These are phyloP conservation scores for Globisporangium perplexum DNA, from an alignment of 352 stramenopile species.

Conservation along the genomic window DNA sequence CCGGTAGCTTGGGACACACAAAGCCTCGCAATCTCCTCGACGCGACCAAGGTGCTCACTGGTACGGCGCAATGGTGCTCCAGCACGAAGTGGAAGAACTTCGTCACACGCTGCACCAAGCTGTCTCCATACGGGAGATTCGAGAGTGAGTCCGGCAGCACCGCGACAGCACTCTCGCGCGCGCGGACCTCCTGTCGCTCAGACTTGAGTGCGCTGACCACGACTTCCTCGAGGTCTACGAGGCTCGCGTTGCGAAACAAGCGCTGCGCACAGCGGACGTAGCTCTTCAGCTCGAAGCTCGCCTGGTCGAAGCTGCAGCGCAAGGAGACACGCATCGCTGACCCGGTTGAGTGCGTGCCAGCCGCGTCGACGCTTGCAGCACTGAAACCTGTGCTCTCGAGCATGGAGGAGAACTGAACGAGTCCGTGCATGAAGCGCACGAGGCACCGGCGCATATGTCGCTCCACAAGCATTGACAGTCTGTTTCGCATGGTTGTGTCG, in stretches of 20 bases:
- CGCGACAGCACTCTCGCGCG: not conserved
- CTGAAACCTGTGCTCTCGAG: not conserved
- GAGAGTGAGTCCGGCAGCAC: not conserved
- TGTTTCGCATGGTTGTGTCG: not conserved
- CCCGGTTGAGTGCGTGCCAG: too few species aligned
- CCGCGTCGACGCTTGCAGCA: not conserved
- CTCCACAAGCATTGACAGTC: constrained; percentile 12
- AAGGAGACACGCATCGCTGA: not conserved
- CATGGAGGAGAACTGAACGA: constrained; percentile 6
- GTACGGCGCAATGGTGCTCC: constrained; percentile 12
- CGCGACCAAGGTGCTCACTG: constrained; percentile 5
- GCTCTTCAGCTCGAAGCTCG: constrained; percentile 4
- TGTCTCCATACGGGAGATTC: not conserved
- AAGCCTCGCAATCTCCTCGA: constrained; percentile 4
- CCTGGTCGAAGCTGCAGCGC: constrained; percentile 12
- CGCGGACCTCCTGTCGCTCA: not conserved
- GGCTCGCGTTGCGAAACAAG: constrained; percentile 12
- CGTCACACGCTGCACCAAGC: constrained; percentile 13
- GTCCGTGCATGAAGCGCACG: constrained; percentile 17
- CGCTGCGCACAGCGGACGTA: constrained; percentile 10
- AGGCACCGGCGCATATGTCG: constrained; percentile 12
- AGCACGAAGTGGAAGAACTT: constrained; percentile 18
- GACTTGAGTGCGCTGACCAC: constrained; percentile 3
- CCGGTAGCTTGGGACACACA: not conserved
- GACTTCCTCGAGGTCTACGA: constrained; percentile 5